Evolutionary conservation across 306 rosid species (phyloP).

Genomic region (Bauhinia variegata): DNA sequence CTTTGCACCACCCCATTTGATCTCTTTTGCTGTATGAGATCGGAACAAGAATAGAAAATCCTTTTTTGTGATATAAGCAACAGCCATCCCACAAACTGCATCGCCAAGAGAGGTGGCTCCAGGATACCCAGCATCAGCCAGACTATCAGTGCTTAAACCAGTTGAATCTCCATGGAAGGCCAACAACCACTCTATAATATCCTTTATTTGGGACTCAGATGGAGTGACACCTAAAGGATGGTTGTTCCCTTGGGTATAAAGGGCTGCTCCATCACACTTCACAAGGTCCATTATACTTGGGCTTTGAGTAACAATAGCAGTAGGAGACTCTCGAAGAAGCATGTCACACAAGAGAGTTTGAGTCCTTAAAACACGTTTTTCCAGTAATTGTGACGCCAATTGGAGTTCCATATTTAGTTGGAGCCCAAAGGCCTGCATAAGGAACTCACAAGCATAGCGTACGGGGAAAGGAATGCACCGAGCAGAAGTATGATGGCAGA

Average conservation of each 20-base stretch:
- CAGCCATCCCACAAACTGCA: conserved; percentile 97
- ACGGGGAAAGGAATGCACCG: conserved; percentile 87
- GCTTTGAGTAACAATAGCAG: conserved; percentile 88
- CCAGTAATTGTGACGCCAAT: conserved; percentile 68
- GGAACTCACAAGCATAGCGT: conserved; percentile 91
- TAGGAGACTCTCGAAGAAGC: conserved; percentile 90
- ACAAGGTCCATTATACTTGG: conserved; percentile 94
- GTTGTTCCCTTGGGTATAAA: conserved; percentile 70
- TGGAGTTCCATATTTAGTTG: conserved; percentile 94
- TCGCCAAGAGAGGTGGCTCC: conserved; percentile 90
- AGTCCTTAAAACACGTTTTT: conserved; percentile 85
- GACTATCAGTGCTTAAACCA: conserved; percentile 95
- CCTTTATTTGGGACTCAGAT: conserved; percentile 78
- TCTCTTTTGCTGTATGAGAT: conserved; percentile 87
- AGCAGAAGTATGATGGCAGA: conserved; percentile 91
- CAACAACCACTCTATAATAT: conserved; percentile 84
- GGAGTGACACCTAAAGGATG: conserved; percentile 78
- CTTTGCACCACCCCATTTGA: conserved; percentile 99
- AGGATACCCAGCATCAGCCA: conserved; percentile 93
- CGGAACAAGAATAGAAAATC: conserved; percentile 96
- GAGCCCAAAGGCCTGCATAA: conserved; percentile 97
- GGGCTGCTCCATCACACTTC: conserved; percentile 95
- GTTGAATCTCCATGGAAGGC: conserved; percentile 86
- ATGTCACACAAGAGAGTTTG: conserved; percentile 96
- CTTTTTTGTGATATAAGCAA: conserved; percentile 78